These are phyloP conservation scores for Xylaria curta DNA, from an alignment of 495 filamentous ascomycete genomes.

Conservation along the genomic window DNA sequence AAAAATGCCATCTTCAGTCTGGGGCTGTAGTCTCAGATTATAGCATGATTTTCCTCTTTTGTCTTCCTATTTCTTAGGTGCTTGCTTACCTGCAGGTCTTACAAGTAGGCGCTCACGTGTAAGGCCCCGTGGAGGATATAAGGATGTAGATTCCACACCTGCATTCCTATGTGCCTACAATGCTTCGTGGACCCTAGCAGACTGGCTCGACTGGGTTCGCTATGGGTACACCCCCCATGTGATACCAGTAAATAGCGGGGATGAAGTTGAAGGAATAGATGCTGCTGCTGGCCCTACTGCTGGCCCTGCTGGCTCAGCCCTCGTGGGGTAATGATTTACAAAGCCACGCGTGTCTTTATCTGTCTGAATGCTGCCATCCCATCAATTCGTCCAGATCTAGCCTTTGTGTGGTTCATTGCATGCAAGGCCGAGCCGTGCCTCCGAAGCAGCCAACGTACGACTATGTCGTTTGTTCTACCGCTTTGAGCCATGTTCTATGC, in stretches of 20 bases:
- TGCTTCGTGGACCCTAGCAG: no score
- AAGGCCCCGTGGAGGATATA: neutral
- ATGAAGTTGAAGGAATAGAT: neutral
- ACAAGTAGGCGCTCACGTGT: neutral
- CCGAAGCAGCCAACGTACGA: conserved; percentile 4
- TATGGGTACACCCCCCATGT: conserved; percentile 8
- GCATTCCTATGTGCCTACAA: no score
- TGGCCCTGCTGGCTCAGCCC: conserved; percentile 1
- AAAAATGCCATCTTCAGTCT: neutral
- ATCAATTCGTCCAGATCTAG: conserved; percentile 1
- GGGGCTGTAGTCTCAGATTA: neutral
- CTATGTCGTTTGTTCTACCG: neutral
- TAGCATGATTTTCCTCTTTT: neutral
- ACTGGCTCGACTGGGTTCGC: no score
- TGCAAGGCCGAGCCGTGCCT: neutral
- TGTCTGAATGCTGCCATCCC: conserved; percentile 9
- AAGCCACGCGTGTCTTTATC: conserved; percentile 21
- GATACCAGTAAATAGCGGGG: conserved; percentile 9
- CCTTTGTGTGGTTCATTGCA: neutral
- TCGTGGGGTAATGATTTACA: conserved; percentile 22
- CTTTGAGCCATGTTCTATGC: conserved; percentile 12
- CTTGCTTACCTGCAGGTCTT: neutral
- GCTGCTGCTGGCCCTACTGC: neutral
- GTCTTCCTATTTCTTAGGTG: neutral
- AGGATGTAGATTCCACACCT: no score